These are phyloP conservation scores for Sphagnum fallax DNA, from an alignment of 228 moss, liverwort and hornwort genomes.

Conservation along the genomic window DNA sequence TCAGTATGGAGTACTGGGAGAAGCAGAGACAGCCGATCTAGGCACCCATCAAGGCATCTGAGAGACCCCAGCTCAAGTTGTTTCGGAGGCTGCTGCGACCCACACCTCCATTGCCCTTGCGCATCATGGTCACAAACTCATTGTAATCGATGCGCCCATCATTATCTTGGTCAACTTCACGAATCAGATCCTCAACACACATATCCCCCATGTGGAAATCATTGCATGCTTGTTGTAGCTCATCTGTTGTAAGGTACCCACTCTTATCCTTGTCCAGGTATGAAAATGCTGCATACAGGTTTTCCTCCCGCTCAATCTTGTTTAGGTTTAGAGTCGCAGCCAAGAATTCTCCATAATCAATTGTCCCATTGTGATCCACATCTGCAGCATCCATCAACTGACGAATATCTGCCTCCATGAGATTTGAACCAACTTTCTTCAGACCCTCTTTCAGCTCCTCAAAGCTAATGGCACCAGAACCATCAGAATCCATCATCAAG, in stretches of 20 bases:
- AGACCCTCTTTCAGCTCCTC: constrained; percentile 10
- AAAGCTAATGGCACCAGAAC: constrained; percentile 4
- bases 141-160: constrained; percentile 12
- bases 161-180: constrained; percentile 10
- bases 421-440: constrained; percentile 1
- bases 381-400: constrained; percentile 7
- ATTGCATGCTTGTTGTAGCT: constrained; percentile 1
- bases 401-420: constrained; percentile 4
- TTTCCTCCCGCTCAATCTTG: constrained; percentile 7
- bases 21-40: neutral
- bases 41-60: neutral
- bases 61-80: constrained; percentile 4
- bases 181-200: constrained; percentile 7
- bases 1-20: no score
- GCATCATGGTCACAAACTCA: constrained; percentile 15
- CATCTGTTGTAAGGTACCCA: constrained; percentile 6
- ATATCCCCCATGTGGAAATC: constrained; percentile 10
- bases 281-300: constrained; percentile 4
- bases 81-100: constrained; percentile 6
- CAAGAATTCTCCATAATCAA: constrained; percentile 6
- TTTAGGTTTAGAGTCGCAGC: constrained; percentile 7
- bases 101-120: constrained; percentile 9
- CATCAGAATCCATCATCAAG: neutral
- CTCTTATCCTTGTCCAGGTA: constrained; percentile 7
- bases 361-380: constrained; percentile 4